Percentiles rank a stretch among this genome's conserved stretches.
Conservation (phyloP, 2,329 filamentous ascomycete species). For the Mycosphaerelloides madeirae region DNA sequence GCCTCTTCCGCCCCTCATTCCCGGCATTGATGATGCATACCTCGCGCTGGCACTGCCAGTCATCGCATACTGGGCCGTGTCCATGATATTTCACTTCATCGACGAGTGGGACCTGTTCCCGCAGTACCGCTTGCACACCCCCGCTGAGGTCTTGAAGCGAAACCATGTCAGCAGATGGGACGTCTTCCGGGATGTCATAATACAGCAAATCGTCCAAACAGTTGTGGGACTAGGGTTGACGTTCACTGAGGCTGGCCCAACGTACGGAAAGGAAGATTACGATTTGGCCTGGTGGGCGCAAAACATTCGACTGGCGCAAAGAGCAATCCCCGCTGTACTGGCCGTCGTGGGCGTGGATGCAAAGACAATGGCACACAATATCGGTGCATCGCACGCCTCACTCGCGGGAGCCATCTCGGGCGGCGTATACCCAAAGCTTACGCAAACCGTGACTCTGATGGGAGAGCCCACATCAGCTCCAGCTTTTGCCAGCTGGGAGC, state of each 20-base stretch:
- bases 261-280: slow-evolving; percentile 70
- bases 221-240: slow-evolving; percentile 63
- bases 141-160: slow-evolving; percentile 79
- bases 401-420: slow-evolving; percentile 73
- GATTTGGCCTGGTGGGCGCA: slow-evolving; percentile 88
- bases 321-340: slow-evolving; percentile 68
- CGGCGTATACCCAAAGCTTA: slow-evolving; percentile 68
- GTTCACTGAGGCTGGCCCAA: slow-evolving; percentile 67
- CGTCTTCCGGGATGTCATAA: slow-evolving; percentile 81
- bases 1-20: slow-evolving; percentile 65
- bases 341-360: slow-evolving; percentile 72
- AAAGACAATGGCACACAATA: slow-evolving; percentile 66
- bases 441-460: slow-evolving; percentile 52
- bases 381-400: slow-evolving; percentile 65
- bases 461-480: slow-evolving; percentile 53
- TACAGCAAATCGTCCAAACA: slow-evolving; percentile 90
- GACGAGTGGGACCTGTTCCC: slow-evolving; percentile 82
- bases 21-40: slow-evolving; percentile 76
- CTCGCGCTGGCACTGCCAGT: slow-evolving; percentile 72
- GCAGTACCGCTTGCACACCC: slow-evolving; percentile 90
- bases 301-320: slow-evolving; percentile 72
- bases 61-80: slow-evolving; percentile 82
- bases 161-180: slow-evolving; percentile 83
- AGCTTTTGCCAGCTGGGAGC: slow-evolving; percentile 79
- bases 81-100: slow-evolving; percentile 79